phyloP scores from a whole-genome alignment of 192 early-diverging fungal genomes.

The Lunasporangiospora selenospora region DNA sequence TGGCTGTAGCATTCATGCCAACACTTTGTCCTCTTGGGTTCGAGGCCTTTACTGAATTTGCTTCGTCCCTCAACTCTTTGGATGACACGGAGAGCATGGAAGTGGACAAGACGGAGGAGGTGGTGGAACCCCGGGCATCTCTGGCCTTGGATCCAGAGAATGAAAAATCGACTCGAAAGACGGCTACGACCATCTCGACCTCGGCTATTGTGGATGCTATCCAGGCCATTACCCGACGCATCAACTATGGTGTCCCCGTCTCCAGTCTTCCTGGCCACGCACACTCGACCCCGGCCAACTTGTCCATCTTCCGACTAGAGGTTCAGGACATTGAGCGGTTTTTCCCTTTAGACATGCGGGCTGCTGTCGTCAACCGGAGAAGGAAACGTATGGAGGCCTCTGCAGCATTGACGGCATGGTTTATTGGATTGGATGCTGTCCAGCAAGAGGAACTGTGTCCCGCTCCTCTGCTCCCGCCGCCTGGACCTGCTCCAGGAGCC shows the following conservation, averaged over 20 bases:
- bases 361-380: slow-evolving; percentile 39
- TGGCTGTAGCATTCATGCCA: slow-evolving; percentile 10
- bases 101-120: slow-evolving; percentile 4
- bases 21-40: slow-evolving; percentile 36
- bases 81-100: slow-evolving; percentile 19
- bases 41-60: slow-evolving; percentile 12
- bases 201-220: slow-evolving; percentile 37
- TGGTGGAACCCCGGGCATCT: too few species aligned
- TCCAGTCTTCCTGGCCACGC: slow-evolving; percentile 14
- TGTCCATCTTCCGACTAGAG: slow-evolving; percentile 60
- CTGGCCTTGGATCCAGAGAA: background rate
- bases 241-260: slow-evolving; percentile 40
- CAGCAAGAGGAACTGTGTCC: slow-evolving; percentile 36
- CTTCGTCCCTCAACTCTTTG: background rate
- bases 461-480: slow-evolving; percentile 1
- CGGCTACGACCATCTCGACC: slow-evolving; percentile 14
- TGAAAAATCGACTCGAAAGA: background rate
- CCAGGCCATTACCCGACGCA: slow-evolving; percentile 23
- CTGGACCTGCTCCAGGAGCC: background rate
- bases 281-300: slow-evolving; percentile 27
- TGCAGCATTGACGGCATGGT: slow-evolving; percentile 46
- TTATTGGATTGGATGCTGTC: slow-evolving; percentile 23
- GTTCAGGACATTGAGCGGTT: slow-evolving; percentile 48
- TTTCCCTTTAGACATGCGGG: slow-evolving; percentile 56
- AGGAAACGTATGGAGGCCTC: slow-evolving; percentile 41